Conservation (phyloP, 495 filamentous ascomycete genomes). For the Aspergillus leporis region DNA sequence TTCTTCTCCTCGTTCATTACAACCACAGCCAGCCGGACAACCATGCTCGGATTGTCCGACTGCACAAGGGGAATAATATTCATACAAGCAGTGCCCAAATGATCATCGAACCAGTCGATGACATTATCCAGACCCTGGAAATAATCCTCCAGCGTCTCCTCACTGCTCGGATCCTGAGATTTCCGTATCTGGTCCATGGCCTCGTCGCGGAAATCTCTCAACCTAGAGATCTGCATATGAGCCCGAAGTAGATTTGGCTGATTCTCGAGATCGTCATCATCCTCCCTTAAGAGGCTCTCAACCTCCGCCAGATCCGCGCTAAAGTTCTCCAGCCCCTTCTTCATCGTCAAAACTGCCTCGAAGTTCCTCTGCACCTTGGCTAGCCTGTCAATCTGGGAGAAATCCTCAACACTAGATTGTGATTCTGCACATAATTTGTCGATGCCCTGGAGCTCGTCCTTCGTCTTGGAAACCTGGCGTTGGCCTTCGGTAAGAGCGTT, state of each 20-base stretch:
- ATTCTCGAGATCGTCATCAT: constrained; percentile 81
- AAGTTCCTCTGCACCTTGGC: constrained; percentile 95
- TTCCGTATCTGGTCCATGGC: constrained; percentile 91
- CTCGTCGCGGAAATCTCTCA: constrained; percentile 92
- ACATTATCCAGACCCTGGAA: constrained; percentile 86
- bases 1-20: constrained; percentile 96
- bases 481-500: constrained; percentile 81
- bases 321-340: constrained; percentile 82
- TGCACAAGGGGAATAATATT: constrained; percentile 86
- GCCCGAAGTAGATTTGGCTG: constrained; percentile 88
- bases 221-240: constrained; percentile 86
- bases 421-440: constrained; percentile 96
- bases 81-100: constrained; percentile 82
- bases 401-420: constrained; percentile 94
- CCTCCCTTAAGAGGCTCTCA: constrained; percentile 71
- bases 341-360: constrained; percentile 87
- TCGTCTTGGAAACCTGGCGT: constrained; percentile 81
- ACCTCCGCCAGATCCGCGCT: constrained; percentile 71
- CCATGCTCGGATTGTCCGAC: constrained; percentile 79
- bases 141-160: constrained; percentile 81
- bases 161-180: constrained; percentile 68
- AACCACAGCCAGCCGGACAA: constrained; percentile 87
- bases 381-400: constrained; percentile 92
- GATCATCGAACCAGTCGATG: constrained; percentile 92
- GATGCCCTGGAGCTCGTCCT: constrained; percentile 98